Evolutionary conservation across 2,329 filamentous ascomycete species (phyloP).

Genomic region (Scortechinia acanthostroma): DNA sequence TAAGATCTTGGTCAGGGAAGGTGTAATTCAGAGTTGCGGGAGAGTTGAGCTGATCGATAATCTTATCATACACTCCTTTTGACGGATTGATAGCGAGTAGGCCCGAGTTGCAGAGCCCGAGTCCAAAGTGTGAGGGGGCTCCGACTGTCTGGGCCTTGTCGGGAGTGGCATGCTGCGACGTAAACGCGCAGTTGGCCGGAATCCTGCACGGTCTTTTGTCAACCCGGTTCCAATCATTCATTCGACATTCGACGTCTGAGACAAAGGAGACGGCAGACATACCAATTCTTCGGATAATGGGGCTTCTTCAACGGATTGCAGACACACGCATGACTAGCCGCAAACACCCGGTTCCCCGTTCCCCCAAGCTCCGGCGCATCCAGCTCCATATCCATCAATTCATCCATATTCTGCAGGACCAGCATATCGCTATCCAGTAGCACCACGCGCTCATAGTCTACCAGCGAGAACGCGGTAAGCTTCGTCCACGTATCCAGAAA

Average conservation of each 20-base stretch:
- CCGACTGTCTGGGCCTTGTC: slow-evolving; percentile 34
- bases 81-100: slow-evolving; percentile 49
- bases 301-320: slow-evolving; percentile 75
- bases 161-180: slow-evolving; percentile 37
- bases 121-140: slow-evolving; percentile 27
- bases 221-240: not conserved
- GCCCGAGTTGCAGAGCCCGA: slow-evolving; percentile 47
- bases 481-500: slow-evolving; percentile 92
- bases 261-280: slow-evolving; percentile 9
- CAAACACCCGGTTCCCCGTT: slow-evolving; percentile 60
- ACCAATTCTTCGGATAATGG: slow-evolving; percentile 75
- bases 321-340: slow-evolving; percentile 76
- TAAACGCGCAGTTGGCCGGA: slow-evolving; percentile 49
- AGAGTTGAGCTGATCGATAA: slow-evolving; percentile 38
- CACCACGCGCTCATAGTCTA: slow-evolving; percentile 72
- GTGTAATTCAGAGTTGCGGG: slow-evolving; percentile 35
- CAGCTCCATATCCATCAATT: slow-evolving; percentile 76
- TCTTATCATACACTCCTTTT: slow-evolving; percentile 34
- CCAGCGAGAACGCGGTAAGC: slow-evolving; percentile 70
- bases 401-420: slow-evolving; percentile 78
- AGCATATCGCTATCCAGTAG: slow-evolving; percentile 88
- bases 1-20: slow-evolving; percentile 52
- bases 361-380: slow-evolving; percentile 45
- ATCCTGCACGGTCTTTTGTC: slow-evolving; percentile 18
- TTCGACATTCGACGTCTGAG: not conserved